Conservation (phyloP, 1,139 yeast genomes). For the Candida sp. region DNA sequence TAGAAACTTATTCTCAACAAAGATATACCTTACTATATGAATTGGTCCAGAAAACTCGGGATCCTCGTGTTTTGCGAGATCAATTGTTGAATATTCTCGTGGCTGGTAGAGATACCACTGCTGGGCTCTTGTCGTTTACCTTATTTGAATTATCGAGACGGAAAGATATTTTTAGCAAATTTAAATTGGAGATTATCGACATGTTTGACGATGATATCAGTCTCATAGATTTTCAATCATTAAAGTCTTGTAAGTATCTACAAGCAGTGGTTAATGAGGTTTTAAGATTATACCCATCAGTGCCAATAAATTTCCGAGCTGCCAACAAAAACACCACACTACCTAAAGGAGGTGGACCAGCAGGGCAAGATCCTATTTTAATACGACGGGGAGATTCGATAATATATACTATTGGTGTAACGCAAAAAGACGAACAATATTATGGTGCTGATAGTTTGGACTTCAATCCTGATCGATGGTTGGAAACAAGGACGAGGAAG, state of each 20-base stretch:
- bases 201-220: constrained; percentile 27
- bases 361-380: constrained; percentile 40
- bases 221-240: constrained; percentile 45
- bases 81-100: constrained; percentile 49
- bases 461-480: constrained; percentile 54
- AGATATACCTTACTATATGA: constrained; percentile 51
- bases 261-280: constrained; percentile 47
- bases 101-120: constrained; percentile 60
- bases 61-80: constrained; percentile 46
- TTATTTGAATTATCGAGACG: constrained; percentile 44
- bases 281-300: constrained; percentile 54
- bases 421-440: constrained; percentile 41
- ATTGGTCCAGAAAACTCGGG: constrained; percentile 46
- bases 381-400: constrained; percentile 45
- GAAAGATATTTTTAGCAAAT: constrained; percentile 33
- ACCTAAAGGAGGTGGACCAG: constrained; percentile 54
- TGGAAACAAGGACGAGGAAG: constrained; percentile 23
- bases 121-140: constrained; percentile 46
- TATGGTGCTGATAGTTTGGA: constrained; percentile 49
- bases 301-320: constrained; percentile 49
- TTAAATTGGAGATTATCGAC: constrained; percentile 28
- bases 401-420: constrained; percentile 40
- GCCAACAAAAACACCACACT: constrained; percentile 32
- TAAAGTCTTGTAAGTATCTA: constrained; percentile 47
- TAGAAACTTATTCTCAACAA: constrained; percentile 26